Evolutionary conservation across 208 protist species (phyloP).

Genomic region (Borovskyia barvae): DNA sequence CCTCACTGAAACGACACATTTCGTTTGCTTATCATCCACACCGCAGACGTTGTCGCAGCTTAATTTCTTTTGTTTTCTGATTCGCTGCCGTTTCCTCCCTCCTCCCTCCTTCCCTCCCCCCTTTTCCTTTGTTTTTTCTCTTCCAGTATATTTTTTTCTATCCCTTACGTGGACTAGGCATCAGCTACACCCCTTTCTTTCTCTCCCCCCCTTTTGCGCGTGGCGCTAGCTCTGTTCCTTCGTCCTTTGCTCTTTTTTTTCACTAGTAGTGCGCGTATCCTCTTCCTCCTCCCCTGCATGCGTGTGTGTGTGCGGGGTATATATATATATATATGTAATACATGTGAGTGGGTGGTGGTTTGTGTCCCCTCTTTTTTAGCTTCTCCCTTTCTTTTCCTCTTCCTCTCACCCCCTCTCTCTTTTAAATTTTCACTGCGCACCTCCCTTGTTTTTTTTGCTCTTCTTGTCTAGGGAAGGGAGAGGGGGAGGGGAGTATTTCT

Average conservation of each 20-base stretch:
- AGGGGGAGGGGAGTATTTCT: not conserved
- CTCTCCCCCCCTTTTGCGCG: not conserved
- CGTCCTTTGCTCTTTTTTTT: not conserved
- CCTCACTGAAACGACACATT: too few species aligned
- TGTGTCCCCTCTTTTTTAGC: not conserved
- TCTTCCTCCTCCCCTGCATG: too few species aligned
- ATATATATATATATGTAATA: conserved; percentile 1
- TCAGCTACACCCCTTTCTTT: too few species aligned
- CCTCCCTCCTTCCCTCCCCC: not conserved
- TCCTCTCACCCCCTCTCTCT: conserved; percentile 4
- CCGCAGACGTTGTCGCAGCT: too few species aligned
- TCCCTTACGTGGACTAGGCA: too few species aligned
- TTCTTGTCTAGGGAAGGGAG: not conserved
- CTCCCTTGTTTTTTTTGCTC: conserved; percentile 1
- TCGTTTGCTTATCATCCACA: too few species aligned
- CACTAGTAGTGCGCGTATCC: not conserved
- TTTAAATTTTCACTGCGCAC: not conserved
- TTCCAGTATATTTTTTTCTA: not conserved
- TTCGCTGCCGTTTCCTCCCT: not conserved
- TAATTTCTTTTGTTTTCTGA: not conserved
- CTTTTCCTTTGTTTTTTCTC: not conserved
- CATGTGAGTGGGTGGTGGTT: not conserved
- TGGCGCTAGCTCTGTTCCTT: not conserved
- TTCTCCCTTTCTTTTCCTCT: not conserved
- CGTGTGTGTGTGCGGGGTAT: not conserved